These are phyloP conservation scores for Pestalotiopsis sp. DNA, from an alignment of 2,329 filamentous ascomycete species.

Conservation along the genomic window DNA sequence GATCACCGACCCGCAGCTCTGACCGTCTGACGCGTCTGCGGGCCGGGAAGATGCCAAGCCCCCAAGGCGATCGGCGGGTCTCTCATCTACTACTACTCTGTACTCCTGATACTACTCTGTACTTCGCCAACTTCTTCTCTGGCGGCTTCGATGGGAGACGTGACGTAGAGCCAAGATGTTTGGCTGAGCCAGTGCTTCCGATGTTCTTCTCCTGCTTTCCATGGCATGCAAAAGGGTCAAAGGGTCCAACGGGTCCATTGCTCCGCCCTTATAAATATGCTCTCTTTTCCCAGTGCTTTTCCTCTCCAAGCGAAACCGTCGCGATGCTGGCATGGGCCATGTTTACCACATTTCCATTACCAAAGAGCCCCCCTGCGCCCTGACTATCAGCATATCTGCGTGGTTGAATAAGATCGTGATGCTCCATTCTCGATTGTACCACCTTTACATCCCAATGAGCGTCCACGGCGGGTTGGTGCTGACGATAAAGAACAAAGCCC, in stretches of 20 bases:
- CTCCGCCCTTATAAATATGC: no score
- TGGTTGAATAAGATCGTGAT: neutral
- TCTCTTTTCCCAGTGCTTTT: no score
- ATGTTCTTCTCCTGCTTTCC: no score
- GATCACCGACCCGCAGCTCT: neutral
- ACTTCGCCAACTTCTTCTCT: no score
- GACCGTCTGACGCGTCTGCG: neutral
- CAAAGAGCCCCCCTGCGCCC: neutral
- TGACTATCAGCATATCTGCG: no score
- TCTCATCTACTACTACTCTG: neutral
- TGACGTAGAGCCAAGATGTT: no score
- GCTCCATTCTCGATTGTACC: neutral
- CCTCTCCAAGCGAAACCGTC: no score
- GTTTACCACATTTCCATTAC: neutral
- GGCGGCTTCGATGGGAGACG: no score
- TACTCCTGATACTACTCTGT: neutral
- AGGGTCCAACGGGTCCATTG: no score
- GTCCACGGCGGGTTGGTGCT: neutral
- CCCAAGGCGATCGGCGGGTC: neutral
- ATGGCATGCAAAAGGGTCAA: no score
- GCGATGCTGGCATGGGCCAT: neutral
- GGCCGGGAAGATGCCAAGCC: neutral
- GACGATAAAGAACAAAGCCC: no score
- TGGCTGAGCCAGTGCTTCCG: no score
- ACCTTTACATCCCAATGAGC: neutral